A percentile compares a stretch with the other conserved stretches of the same genome.
These are phyloP conservation scores for Theileria annulata DNA, from an alignment of 169 alveolate genomes.

Conservation along the genomic window DNA sequence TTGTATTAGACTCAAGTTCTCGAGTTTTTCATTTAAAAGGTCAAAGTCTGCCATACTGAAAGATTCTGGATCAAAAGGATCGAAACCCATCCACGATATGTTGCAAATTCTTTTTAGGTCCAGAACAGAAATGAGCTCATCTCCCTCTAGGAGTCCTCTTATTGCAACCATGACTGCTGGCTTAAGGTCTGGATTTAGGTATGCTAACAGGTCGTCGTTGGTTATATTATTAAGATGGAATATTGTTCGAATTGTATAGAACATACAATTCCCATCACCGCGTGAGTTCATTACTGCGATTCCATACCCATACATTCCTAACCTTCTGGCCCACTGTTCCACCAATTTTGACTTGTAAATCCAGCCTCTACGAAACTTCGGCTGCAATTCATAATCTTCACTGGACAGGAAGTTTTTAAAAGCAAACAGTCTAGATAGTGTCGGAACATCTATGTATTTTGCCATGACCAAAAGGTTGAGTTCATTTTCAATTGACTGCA, in stretches of 20 bases:
- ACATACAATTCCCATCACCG: slow-evolving; percentile 61
- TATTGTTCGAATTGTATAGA: slow-evolving; percentile 10
- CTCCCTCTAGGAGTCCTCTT: neutral
- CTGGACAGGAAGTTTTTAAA: neutral
- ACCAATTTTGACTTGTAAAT: neutral
- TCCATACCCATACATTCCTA: slow-evolving; percentile 42
- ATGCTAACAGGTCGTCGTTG: neutral
- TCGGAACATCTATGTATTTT: slow-evolving; percentile 9
- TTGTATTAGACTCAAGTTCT: neutral
- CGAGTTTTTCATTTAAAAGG: neutral
- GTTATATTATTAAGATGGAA: neutral
- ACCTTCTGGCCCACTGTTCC: slow-evolving; percentile 20
- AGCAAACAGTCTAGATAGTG: slow-evolving; percentile 18
- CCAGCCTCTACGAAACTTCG: slow-evolving; percentile 27
- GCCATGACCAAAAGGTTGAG: neutral
- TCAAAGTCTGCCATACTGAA: slow-evolving; percentile 5
- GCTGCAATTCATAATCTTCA: neutral
- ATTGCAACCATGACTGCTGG: slow-evolving; percentile 21
- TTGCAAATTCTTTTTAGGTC: slow-evolving; percentile 29
- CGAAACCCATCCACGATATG: slow-evolving; percentile 17
- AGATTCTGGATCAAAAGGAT: slow-evolving; percentile 39
- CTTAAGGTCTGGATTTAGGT: slow-evolving; percentile 1
- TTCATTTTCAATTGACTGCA: neutral
- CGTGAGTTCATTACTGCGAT: slow-evolving; percentile 19
- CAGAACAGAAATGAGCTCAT: neutral